phyloP scores from a whole-genome alignment of 73 alveolate species.

The Paramecium tetraurelia region DNA sequence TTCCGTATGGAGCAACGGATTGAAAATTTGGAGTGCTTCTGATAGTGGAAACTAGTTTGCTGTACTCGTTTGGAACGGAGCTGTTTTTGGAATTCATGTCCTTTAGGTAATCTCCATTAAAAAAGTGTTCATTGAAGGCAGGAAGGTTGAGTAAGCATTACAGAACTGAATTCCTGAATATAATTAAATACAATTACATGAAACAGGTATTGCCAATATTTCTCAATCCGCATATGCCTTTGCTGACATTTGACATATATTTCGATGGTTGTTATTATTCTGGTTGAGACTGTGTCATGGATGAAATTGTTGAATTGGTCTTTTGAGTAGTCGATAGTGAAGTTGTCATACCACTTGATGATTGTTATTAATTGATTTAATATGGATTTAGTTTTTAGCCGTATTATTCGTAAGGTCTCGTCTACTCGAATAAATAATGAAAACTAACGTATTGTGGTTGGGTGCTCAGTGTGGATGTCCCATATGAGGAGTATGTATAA shows the following conservation, averaged over 20 bases:
- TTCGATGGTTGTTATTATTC: not conserved
- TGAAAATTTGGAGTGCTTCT: conserved; percentile 46
- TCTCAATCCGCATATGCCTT: conserved; percentile 65
- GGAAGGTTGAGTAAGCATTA: conserved; percentile 87
- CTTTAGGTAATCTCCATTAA: not conserved
- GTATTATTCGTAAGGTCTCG: not conserved
- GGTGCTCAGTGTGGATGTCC: not conserved
- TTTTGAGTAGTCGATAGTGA: not conserved
- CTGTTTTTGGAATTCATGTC: conserved; percentile 11
- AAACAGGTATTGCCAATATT: conserved; percentile 87
- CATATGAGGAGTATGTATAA: not conserved
- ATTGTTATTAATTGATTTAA: not conserved
- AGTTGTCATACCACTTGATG: not conserved
- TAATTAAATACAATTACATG: conserved; percentile 49
- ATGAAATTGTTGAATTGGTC: not conserved
- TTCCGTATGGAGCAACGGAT: conserved; percentile 51
- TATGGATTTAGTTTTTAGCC: not conserved
- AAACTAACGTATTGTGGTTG: not conserved
- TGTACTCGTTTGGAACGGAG: conserved; percentile 51
- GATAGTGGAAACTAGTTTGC: conserved; percentile 44
- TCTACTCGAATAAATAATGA: not conserved
- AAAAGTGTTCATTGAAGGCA: conserved; percentile 86
- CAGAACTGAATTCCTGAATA: conserved; percentile 79
- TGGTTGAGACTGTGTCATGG: not conserved
- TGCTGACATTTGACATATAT: not conserved